phyloP scores from a whole-genome alignment of 1,284 basidiomycete genomes.

The Trametes versicolor region DNA sequence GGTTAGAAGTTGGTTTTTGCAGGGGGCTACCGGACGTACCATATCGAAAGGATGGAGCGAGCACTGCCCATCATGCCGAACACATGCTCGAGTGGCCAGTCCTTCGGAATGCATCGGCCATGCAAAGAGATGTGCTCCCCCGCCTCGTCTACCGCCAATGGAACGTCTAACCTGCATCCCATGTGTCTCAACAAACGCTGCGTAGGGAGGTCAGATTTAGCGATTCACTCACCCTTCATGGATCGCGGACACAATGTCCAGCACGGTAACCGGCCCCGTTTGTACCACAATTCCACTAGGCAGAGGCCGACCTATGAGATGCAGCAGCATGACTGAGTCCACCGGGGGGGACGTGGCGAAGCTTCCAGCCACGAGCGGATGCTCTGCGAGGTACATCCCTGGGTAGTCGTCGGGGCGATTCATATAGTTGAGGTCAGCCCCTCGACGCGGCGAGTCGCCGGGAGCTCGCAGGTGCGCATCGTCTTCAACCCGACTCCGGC shows the following conservation, averaged over 20 bases:
- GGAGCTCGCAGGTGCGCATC: not conserved
- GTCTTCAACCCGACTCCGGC: not conserved
- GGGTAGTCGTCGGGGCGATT: conserved; percentile 7
- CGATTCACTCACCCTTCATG: not conserved
- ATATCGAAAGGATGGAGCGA: too few species aligned
- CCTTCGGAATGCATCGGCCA: too few species aligned
- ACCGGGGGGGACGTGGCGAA: conserved; percentile 19
- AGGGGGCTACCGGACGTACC: too few species aligned
- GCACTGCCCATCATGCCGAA: too few species aligned
- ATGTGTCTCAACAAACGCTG: too few species aligned
- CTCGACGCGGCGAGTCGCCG: not conserved
- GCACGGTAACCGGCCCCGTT: not conserved
- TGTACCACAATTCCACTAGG: not conserved
- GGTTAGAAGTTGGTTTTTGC: too few species aligned
- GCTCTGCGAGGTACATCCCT: conserved; percentile 13
- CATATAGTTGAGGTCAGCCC: not conserved
- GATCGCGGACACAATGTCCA: not conserved
- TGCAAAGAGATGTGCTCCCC: too few species aligned
- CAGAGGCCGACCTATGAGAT: not conserved
- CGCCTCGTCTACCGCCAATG: too few species aligned
- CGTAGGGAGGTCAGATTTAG: too few species aligned
- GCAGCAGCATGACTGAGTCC: not conserved
- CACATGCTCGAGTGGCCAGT: too few species aligned
- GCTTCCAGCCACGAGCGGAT: conserved; percentile 17
- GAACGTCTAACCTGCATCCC: too few species aligned